Base-by-base conservation (phyloP, 495 filamentous ascomycete species). In the Thermothielavioides terrestris region DNA sequence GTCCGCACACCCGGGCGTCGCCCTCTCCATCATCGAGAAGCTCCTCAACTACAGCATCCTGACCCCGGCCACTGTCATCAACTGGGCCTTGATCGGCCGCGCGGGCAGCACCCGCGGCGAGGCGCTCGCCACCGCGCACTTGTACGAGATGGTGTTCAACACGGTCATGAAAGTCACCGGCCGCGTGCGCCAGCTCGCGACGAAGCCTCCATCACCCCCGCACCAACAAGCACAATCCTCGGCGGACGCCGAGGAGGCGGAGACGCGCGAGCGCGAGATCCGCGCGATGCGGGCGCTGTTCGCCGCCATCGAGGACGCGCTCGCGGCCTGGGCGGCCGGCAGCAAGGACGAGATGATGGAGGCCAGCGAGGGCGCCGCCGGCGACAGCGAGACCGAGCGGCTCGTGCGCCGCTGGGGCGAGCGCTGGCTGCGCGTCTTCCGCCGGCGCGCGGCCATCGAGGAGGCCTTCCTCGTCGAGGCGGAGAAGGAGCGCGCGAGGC, bases 31-130 rank as follows among this genome's bases (percentile, higher is more conserved):
- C 57, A 77, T 97, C 47, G 92, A 99, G 73, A 97, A 95, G 69
- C 76, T 99, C 4, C 83, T 99, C 23, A 99, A 99, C 64, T 99
- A 97, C 72, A 89, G 85, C 30, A 94, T 99, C 52, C 76, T 99
- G 7, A 85, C 80, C 9, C 92, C 92, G 0, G 66, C 77, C 28
- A 80, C 80, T 25, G 89, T 99, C 35, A 75, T 95, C 50, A 79
- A 91, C 60, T 99, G 94, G 94, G 88, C 85, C 1, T 67, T 97
- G 3, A 68, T 76, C 25, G 77, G 84, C 50, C 70, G 77, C 40
- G 56, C 58, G 4, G 64, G 62, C 31, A 39, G 58, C 18, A 77
- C 75, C 18, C 62, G 62, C 35, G 88, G 86, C 22, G 75, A 79
- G 21, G 77, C 80, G 1, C 81, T 99, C 15, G 73, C 82, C 17